Percentiles rank a stretch among this genome's conserved stretches.
Evolutionary conservation across 495 filamentous ascomycete species (phyloP).

Genomic region (Barbatosphaeria neglecta): DNA sequence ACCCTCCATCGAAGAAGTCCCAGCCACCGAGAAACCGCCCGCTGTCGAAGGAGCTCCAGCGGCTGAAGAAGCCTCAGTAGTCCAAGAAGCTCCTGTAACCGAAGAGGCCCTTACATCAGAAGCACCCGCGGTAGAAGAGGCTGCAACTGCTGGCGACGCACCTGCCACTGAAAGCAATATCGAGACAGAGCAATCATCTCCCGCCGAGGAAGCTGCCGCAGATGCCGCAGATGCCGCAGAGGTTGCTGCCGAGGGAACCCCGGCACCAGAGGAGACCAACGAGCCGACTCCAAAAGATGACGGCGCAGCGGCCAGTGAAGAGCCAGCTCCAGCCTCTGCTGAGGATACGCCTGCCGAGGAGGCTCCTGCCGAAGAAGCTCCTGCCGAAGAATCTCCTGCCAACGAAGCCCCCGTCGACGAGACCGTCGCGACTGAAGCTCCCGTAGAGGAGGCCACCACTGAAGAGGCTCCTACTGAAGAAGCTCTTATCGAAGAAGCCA

Average conservation of each 20-base stretch:
- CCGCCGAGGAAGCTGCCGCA: not conserved
- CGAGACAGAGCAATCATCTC: slow-evolving; percentile 2
- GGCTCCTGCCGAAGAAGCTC: slow-evolving; percentile 1
- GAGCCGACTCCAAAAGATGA: not conserved
- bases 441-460: slow-evolving; percentile 6
- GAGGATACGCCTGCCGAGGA: slow-evolving; percentile 9
- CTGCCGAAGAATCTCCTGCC: not conserved
- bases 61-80: slow-evolving; percentile 4
- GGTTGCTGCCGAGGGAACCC: slow-evolving; percentile 2
- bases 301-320: not conserved
- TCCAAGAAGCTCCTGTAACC: slow-evolving; percentile 4
- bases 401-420: slow-evolving; percentile 2
- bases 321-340: not conserved
- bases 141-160: slow-evolving; percentile 1
- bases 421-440: slow-evolving; percentile 1
- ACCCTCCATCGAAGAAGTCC: slow-evolving; percentile 2
- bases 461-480: slow-evolving; percentile 1
- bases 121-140: slow-evolving; percentile 1
- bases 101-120: slow-evolving; percentile 1
- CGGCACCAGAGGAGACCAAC: slow-evolving; percentile 1
- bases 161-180: slow-evolving; percentile 4
- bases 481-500: not conserved
- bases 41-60: not conserved
- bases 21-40: slow-evolving; percentile 5
- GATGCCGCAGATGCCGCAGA: too few species aligned